Conservation (phyloP, 208 protist genomes). For the Crithidia brevicula region DNA sequence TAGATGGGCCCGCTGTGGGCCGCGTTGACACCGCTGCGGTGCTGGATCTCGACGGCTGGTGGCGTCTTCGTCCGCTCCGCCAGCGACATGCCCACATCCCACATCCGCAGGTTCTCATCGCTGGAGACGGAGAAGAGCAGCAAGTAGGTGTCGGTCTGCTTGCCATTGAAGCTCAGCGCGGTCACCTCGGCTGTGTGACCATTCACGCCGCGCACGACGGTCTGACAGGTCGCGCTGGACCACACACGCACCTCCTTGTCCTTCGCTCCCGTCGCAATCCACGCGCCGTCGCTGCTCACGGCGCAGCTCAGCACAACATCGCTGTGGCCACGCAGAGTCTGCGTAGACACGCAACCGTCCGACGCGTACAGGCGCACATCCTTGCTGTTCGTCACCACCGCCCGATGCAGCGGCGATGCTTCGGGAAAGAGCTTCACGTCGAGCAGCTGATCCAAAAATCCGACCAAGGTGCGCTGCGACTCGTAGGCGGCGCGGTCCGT, state of each 20-base stretch:
- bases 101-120: conserved; percentile 87
- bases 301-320: conserved; percentile 88
- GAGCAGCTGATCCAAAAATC: conserved; percentile 89
- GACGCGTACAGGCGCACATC: conserved; percentile 78
- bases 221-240: conserved; percentile 69
- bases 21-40: conserved; percentile 71
- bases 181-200: conserved; percentile 88
- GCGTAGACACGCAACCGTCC: conserved; percentile 62
- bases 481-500: conserved; percentile 29
- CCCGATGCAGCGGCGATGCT: conserved; percentile 37
- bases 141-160: conserved; percentile 64
- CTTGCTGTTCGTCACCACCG: conserved; percentile 88
- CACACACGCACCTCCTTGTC: conserved; percentile 88
- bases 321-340: conserved; percentile 72
- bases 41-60: conserved; percentile 29
- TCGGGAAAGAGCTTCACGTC: conserved; percentile 76
- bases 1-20: conserved; percentile 86
- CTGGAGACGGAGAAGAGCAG: conserved; percentile 78
- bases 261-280: conserved; percentile 87
- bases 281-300: conserved; percentile 59
- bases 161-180: conserved; percentile 71
- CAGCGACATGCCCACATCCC: conserved; percentile 66
- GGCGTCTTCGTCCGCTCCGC: conserved; percentile 16
- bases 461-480: conserved; percentile 54
- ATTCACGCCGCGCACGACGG: conserved; percentile 61